A percentile compares a stretch with the other conserved stretches of the same genome.
These are phyloP conservation scores for Aspergillus sergii DNA, from an alignment of 2,329 filamentous ascomycete genomes.

Conservation along the genomic window DNA sequence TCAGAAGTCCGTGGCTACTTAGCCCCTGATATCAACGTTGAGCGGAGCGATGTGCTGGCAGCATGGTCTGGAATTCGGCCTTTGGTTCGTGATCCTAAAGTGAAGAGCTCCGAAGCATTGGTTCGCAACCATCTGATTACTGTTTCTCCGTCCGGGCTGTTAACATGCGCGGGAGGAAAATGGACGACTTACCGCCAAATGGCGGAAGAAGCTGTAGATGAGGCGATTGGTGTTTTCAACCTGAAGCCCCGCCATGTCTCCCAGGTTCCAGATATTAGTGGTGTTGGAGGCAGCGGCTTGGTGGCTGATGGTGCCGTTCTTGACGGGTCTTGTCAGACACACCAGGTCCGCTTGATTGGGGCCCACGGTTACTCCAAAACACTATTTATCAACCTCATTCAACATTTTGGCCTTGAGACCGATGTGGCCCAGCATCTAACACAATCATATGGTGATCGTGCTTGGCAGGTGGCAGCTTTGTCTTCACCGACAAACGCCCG, in stretches of 20 bases:
- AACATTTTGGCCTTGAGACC: conserved; percentile 89
- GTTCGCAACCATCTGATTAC: conserved; percentile 86
- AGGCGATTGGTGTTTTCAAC: conserved; percentile 70
- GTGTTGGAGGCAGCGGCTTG: conserved; percentile 69
- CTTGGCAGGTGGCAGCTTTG: conserved; percentile 85
- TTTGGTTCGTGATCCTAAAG: conserved; percentile 82
- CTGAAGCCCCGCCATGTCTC: conserved; percentile 60
- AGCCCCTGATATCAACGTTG: conserved; percentile 80
- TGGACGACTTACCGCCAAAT: conserved; percentile 94
- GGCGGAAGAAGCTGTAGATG: conserved; percentile 86
- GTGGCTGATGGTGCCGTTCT: conserved; percentile 71
- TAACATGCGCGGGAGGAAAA: conserved; percentile 87
- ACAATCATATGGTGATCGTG: conserved; percentile 85
- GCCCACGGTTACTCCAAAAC: conserved; percentile 88
- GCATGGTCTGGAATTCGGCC: conserved; percentile 89
- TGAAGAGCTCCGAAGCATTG: conserved; percentile 81
- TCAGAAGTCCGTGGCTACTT: conserved; percentile 81
- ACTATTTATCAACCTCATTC: conserved; percentile 91
- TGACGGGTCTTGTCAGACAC: conserved; percentile 79
- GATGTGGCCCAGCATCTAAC: conserved; percentile 89
- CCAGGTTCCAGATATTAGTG: conserved; percentile 68
- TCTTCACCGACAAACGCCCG: conserved; percentile 74
- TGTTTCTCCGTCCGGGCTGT: conserved; percentile 73
- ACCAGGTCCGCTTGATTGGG: conserved; percentile 77
- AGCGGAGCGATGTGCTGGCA: conserved; percentile 82